Base-by-base conservation (phyloP, 805 yeast species). In the Brettanomyces nanus region DNA sequence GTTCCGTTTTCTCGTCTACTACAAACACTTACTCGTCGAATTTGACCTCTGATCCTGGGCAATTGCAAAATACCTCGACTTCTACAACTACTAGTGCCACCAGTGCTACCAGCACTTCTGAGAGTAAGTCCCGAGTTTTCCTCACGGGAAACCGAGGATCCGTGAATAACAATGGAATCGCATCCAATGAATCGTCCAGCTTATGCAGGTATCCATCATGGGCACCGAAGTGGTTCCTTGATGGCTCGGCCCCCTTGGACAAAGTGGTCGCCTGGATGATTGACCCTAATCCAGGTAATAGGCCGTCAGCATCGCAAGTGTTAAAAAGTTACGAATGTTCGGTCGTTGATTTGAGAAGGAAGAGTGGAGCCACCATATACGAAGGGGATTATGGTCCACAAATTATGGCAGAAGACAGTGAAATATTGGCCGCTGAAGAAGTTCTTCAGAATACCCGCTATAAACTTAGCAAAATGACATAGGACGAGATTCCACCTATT, bases 381-480 rank as follows among this genome's bases (percentile, higher is more conserved):
- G 98, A 90, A 62, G 97, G 97, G 15, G 97, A 92, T 47, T 87
- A 73, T 56, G 98, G 97, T 0, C 95, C 97, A 1, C 21, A 34
- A 7, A 28, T 41, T 3, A 19, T 38, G 3, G 21, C 21, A 9
- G 43, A 41, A 14, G 52, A 48, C 13, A 80, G 84, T 0, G 33
- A 36, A 3, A 52, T 54, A 15, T 33, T 48, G 6, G 39, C 28
- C 4, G 15, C 39, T 5, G 58, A 52, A 28, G 41, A 39, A 15
- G 42, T 44, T 19, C 33, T 49, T 17, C 40, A 36, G 33, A 29
- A 38, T 36, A 42, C 32, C 18, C 29, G 41, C 21, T 43, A 35
- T 30, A 31, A 38, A 19, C 20, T 39, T 13, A 26, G 45, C 3
- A 15, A 17, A 6, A 13, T 49, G 37, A 22, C 33, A 11, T n/a